Conservation (phyloP, 75 land plant genomes). For the Picea sitchensis region DNA sequence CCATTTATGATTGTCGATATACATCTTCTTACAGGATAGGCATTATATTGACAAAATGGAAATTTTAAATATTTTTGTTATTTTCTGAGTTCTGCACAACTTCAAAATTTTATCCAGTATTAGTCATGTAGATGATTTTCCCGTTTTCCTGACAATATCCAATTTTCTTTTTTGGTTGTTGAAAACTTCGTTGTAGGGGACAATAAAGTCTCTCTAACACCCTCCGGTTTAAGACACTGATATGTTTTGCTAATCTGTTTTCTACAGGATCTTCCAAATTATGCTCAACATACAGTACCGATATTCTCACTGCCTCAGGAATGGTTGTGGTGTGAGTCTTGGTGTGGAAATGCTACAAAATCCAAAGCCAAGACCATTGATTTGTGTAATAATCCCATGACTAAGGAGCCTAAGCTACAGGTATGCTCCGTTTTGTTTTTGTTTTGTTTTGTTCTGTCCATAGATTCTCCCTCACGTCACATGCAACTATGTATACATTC, state of each 20-base stretch:
- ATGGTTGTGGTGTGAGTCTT: slow-evolving; percentile 99
- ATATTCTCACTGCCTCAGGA: slow-evolving; percentile 97
- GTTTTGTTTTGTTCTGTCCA: slow-evolving; percentile 8
- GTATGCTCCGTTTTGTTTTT: slow-evolving; percentile 19
- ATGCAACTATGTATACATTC: background rate
- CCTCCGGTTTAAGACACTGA: background rate
- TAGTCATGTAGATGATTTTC: background rate
- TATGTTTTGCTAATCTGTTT: background rate
- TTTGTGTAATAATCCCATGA: slow-evolving; percentile 98
- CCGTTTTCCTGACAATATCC: background rate
- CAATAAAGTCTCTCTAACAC: background rate
- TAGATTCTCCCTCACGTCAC: background rate
- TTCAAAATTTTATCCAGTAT: background rate
- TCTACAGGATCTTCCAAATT: slow-evolving; percentile 93
- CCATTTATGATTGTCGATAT: background rate
- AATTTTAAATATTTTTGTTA: background rate
- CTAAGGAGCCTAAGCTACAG: slow-evolving; percentile 98
- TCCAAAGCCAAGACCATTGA: slow-evolving; percentile 94
- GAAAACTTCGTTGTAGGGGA: background rate
- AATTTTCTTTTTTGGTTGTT: background rate
- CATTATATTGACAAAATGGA: background rate
- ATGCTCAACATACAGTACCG: slow-evolving; percentile 96
- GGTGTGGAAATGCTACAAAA: slow-evolving; percentile 99
- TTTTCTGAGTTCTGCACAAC: background rate
- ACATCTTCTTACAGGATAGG: background rate